These are phyloP conservation scores for Penicillium sclerotigenum DNA, from an alignment of 2,329 filamentous ascomycete species.

Conservation along the genomic window DNA sequence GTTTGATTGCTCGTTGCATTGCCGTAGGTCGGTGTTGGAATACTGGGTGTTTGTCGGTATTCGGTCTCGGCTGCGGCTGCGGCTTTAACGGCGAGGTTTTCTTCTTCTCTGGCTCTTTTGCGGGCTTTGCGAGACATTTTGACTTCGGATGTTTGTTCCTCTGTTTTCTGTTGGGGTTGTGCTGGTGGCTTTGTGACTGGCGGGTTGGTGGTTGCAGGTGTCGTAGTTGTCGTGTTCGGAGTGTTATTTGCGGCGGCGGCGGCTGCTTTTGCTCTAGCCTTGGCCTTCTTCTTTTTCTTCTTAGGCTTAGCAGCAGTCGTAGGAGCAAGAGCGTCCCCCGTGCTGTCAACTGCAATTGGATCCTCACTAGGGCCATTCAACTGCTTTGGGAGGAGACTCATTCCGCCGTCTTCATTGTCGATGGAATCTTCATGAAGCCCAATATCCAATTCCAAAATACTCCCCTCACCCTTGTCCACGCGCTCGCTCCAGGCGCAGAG, in stretches of 20 bases:
- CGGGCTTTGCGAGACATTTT: not conserved
- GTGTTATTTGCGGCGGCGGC: not conserved
- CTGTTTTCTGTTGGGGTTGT: not conserved
- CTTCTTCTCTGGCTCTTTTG: not conserved
- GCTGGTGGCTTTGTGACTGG: not conserved
- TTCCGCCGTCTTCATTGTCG: slow-evolving; percentile 17
- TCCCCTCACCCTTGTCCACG: slow-evolving; percentile 6
- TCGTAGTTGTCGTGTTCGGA: not conserved
- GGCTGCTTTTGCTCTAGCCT: not conserved
- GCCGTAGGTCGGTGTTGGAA: not conserved
- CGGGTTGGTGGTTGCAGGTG: not conserved
- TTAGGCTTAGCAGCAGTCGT: not conserved
- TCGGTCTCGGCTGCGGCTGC: not conserved
- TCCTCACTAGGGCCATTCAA: not conserved
- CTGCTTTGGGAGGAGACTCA: slow-evolving; percentile 5
- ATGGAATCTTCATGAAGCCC: not conserved
- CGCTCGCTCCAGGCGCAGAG: slow-evolving; percentile 36
- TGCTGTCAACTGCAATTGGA: not conserved
- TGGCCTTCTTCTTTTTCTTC: slow-evolving; percentile 1
- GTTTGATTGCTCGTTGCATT: not conserved
- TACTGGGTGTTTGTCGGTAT: too few relatives aligned
- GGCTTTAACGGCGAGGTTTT: not conserved
- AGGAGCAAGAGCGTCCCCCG: not conserved
- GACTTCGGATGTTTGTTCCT: not conserved
- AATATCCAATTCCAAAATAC: slow-evolving; percentile 25